A percentile compares a stretch with the other conserved stretches of the same genome.
phyloP scores from a whole-genome alignment of 495 filamentous ascomycete genomes.

The Antarctomyces pellizariae region DNA sequence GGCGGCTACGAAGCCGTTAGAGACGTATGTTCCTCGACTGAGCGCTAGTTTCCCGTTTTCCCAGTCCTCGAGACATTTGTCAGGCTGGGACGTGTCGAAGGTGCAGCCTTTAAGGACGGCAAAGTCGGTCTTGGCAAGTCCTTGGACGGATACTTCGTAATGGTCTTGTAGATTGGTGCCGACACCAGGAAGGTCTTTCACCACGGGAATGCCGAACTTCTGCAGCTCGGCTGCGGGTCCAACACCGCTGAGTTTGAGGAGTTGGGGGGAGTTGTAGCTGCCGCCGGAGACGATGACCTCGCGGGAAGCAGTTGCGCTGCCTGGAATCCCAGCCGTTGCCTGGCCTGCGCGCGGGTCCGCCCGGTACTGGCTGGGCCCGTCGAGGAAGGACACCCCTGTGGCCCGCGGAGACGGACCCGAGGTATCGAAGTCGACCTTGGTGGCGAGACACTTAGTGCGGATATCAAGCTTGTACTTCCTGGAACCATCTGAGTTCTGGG shows the following conservation, averaged over 20 bases:
- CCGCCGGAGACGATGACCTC: slow-evolving; percentile 44
- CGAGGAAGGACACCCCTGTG: slow-evolving; percentile 37
- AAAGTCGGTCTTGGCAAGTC: slow-evolving; percentile 19
- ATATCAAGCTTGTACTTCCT: slow-evolving; percentile 35
- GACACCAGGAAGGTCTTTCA: slow-evolving; percentile 32
- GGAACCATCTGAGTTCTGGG: slow-evolving; percentile 23
- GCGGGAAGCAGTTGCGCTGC: slow-evolving; percentile 22
- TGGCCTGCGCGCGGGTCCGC: slow-evolving; percentile 22
- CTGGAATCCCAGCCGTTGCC: slow-evolving; percentile 17
- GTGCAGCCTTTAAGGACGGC: slow-evolving; percentile 23
- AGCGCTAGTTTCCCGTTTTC: slow-evolving; percentile 12
- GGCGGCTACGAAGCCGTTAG: slow-evolving; percentile 21
- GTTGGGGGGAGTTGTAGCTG: slow-evolving; percentile 33
- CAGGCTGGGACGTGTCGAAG: slow-evolving; percentile 16
- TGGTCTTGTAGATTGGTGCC: slow-evolving; percentile 46
- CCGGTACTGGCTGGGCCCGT: slow-evolving; percentile 32
- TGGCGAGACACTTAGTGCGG: slow-evolving; percentile 34
- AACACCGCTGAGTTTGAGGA: slow-evolving; percentile 40
- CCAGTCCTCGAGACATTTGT: slow-evolving; percentile 29
- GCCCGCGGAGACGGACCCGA: slow-evolving; percentile 21
- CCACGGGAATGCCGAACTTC: slow-evolving; percentile 22
- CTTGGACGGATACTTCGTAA: slow-evolving; percentile 29
- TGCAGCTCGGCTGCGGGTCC: slow-evolving; percentile 26
- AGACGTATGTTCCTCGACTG: slow-evolving; percentile 23
- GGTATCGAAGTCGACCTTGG: slow-evolving; percentile 30